phyloP scores from a whole-genome alignment of 805 yeast species.

The Ogataea allantospora region DNA sequence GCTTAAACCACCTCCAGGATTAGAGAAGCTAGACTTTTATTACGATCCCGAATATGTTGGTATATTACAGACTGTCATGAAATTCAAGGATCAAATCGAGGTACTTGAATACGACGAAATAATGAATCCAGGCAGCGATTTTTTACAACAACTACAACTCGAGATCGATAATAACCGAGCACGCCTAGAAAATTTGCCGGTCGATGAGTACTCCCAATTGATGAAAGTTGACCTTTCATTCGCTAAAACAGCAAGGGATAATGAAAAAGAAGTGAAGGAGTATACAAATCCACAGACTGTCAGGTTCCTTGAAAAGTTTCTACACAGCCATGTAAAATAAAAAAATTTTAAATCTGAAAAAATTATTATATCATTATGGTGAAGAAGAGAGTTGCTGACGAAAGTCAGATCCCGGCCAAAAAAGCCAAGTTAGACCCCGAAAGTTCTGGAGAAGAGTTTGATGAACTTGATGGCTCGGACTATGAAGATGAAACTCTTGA shows the following conservation, averaged over 20 bases:
- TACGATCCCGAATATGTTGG: conserved; percentile 38
- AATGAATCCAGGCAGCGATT: conserved; percentile 13
- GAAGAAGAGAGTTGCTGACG: conserved; percentile 12
- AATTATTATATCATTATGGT: conserved; percentile 5
- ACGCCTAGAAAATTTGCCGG: conserved; percentile 7
- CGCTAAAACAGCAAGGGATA: conserved; percentile 20
- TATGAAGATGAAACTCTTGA: conserved; percentile 31
- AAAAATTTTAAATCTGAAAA: conserved; percentile 12
- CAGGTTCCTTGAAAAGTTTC: conserved; percentile 19
- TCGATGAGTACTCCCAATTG: conserved; percentile 9
- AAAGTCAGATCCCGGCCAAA: conserved; percentile 13
- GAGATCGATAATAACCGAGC: conserved; percentile 11
- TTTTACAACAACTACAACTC: conserved; percentile 14
- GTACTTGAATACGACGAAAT: conserved; percentile 11
- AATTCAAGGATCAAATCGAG: conserved; percentile 14
- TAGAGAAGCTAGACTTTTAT: conserved; percentile 27
- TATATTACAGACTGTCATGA: conserved; percentile 21
- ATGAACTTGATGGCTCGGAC: conserved; percentile 36
- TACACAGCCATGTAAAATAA: conserved; percentile 9
- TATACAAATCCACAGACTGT: conserved; percentile 32
- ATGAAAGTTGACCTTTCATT: conserved; percentile 22
- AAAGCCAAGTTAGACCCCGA: conserved; percentile 27
- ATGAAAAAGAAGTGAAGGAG: conserved; percentile 13
- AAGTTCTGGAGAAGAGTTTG: conserved; percentile 14
- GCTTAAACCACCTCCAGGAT: conserved; percentile 20